Conservation (phyloP, 2,329 filamentous ascomycete species). For the Botrytis hyacinthi region DNA sequence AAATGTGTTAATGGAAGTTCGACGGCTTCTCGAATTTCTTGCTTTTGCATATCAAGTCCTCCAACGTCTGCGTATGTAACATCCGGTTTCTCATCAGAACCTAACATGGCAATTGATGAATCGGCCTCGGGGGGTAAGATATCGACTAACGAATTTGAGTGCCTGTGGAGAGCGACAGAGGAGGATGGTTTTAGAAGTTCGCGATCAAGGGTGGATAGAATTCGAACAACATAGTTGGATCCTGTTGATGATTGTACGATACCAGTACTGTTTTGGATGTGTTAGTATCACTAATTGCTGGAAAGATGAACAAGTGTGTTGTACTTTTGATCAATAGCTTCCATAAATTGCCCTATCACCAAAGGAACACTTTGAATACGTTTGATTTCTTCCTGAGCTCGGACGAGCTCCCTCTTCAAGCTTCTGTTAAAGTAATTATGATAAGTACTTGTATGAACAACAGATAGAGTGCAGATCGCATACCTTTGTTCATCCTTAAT, state of each 20-base stretch:
- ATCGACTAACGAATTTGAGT: conserved; percentile 97
- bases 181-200: conserved; percentile 97
- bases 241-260: conserved; percentile 98
- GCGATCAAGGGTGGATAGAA: conserved; percentile 95
- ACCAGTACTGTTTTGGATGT: conserved; percentile 65
- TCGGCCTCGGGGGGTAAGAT: conserved; percentile 98
- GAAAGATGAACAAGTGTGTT: conserved; percentile 31
- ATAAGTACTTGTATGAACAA: neutral
- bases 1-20: conserved; percentile 97
- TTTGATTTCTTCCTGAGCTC: conserved; percentile 99
- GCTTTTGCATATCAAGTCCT: conserved; percentile 99
- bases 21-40: conserved; percentile 96
- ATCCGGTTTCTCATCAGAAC: conserved; percentile 94
- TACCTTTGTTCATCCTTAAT: conserved; percentile 99
- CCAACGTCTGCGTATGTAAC: conserved; percentile 97
- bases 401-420: conserved; percentile 93
- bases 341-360: conserved; percentile 99
- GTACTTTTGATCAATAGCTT: conserved; percentile 98
- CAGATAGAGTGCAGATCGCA: conserved; percentile 23
- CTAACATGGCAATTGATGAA: conserved; percentile 97
- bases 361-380: conserved; percentile 97
- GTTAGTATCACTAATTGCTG: conserved; percentile 26
- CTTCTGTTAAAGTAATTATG: conserved; percentile 54
- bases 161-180: conserved; percentile 93
- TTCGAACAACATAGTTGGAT: conserved; percentile 98